Evolutionary conservation across 345 rosid genomes (phyloP).

Genomic region (Diplotaxis tenuifolia): DNA sequence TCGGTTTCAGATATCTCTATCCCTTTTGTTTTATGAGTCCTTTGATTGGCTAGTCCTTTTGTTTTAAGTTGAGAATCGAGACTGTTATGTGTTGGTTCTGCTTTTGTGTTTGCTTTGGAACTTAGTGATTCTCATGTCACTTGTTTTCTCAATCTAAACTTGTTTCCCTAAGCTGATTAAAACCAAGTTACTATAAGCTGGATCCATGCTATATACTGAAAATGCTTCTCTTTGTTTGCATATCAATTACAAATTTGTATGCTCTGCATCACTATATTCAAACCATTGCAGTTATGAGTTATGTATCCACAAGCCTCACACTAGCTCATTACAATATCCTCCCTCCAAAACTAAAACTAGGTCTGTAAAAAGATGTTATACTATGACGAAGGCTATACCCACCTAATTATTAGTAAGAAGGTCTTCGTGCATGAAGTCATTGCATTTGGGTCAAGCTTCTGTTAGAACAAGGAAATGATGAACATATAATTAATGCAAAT

Average conservation of each 20-base stretch:
- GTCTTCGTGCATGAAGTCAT: slow-evolving; percentile 64
- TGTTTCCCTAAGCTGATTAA: background rate
- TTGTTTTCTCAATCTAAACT: background rate
- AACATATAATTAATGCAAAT: slow-evolving; percentile 56
- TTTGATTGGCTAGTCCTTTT: background rate
- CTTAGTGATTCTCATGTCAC: background rate
- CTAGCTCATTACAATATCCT: background rate
- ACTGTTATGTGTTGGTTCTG: background rate
- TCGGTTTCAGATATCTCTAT: background rate
- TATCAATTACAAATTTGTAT: background rate
- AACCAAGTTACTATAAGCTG: background rate
- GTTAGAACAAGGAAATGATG: slow-evolving; percentile 66
- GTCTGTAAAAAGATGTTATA: background rate
- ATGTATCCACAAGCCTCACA: background rate
- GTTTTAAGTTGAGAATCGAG: background rate
- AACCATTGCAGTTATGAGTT: background rate
- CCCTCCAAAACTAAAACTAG: background rate
- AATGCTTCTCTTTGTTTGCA: background rate
- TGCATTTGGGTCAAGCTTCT: slow-evolving; percentile 15
- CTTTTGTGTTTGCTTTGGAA: background rate
- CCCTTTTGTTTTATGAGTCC: background rate
- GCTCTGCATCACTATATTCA: background rate
- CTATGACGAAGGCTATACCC: background rate
- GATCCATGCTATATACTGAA: background rate
- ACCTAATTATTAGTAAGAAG: slow-evolving; percentile 96